Base-by-base conservation (phyloP, 768 basidiomycete species). In the Symmetrospora coprosmae region DNA sequence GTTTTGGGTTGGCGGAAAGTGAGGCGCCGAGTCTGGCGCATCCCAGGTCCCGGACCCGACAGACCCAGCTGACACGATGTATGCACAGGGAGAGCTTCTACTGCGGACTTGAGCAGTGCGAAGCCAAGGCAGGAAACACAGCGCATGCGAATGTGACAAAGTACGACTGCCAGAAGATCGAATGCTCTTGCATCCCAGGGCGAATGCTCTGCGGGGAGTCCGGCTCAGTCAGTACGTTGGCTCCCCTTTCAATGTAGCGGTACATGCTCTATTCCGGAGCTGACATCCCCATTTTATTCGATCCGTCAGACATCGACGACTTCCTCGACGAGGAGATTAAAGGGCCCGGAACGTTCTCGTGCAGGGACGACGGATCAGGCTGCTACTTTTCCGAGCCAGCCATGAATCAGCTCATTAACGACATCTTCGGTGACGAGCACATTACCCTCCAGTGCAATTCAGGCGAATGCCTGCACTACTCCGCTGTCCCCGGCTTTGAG, bases 171-270 rank as follows among this genome's bases (percentile, higher is more conserved):
- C 78, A 86, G 43, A 80, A 82, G 60, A 83, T 99, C 59, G 78
- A 84, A 67, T 97, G 94, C 74, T 81, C 79, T 60, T 99, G 92
- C 70, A 82, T 99, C n/a, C 88, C 92, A 0, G 87, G 81, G 1
- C 77, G 86, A 40, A 96, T 97, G 76, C 80, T 99, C 4, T 99
- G 92, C 68, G 92, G 92, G 8, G 90, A 99, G 68, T 81, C 87
- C 46, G 92, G 61, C 47, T 55, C 63, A 23, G 69, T 67, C 43
- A 66, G 66, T 66, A 37, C 30, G 63, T 61, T 5, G 8, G 2
- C 30, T 13, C 6, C 48, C 16, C 37, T 51, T 25, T 51, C n/a
- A n/a, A n/a, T n/a, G n/a, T n/a, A n/a, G n/a, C n/a, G n/a, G 21
- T 35, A 34, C 13, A 35, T 35, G 27, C 47, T 9, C 2, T 28